A percentile compares a stretch with the other conserved stretches of the same genome.
These are phyloP conservation scores for Cladorrhinum sp. DNA, from an alignment of 2,329 filamentous ascomycete genomes.

Conservation along the genomic window DNA sequence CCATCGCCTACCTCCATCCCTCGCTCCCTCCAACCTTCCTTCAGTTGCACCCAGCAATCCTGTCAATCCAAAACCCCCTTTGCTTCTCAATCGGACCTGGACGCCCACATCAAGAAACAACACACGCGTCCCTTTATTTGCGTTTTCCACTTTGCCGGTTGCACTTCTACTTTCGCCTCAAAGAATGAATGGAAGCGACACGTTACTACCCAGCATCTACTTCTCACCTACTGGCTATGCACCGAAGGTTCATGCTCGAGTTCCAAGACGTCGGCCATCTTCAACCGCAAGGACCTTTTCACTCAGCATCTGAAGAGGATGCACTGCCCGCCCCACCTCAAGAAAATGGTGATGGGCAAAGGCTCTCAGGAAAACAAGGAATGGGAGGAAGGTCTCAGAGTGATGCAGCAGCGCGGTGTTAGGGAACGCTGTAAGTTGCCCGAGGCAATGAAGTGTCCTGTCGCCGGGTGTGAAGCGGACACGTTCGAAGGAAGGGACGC, in stretches of 20 bases:
- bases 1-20: neutral
- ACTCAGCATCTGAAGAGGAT: constrained; percentile 84
- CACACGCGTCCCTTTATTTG: constrained; percentile 69
- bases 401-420: constrained; percentile 58
- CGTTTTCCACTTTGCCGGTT: constrained; percentile 76
- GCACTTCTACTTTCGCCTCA: constrained; percentile 65
- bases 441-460: constrained; percentile 57
- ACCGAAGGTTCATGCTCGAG: constrained; percentile 55
- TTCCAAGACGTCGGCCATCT: constrained; percentile 57
- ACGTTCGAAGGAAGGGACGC: constrained; percentile 60
- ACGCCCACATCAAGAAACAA: constrained; percentile 49
- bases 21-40: constrained; percentile 9
- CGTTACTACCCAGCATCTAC: constrained; percentile 74
- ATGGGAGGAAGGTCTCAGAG: constrained; percentile 54
- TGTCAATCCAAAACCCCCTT: constrained; percentile 37
- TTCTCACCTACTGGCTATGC: constrained; percentile 73
- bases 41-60: constrained; percentile 35
- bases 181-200: constrained; percentile 98
- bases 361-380: neutral
- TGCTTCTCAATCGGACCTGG: constrained; percentile 43
- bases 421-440: constrained; percentile 62
- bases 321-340: constrained; percentile 59
- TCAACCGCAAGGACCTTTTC: constrained; percentile 91
- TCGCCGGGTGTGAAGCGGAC: constrained; percentile 52
- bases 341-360: constrained; percentile 29